These are phyloP conservation scores for Crotalaria pallida DNA, from an alignment of 306 rosid genomes.

Conservation along the genomic window DNA sequence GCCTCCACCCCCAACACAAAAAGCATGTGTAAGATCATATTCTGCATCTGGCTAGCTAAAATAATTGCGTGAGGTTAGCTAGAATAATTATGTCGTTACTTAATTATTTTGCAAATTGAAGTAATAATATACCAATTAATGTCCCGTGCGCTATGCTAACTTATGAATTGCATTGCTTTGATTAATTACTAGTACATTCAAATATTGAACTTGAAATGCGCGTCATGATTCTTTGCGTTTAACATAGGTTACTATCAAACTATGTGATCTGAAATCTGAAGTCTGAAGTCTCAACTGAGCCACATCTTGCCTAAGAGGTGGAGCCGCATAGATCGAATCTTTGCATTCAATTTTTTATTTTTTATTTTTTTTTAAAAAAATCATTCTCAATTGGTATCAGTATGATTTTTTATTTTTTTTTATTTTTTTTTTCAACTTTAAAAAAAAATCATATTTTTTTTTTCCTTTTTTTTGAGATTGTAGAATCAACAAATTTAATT, in stretches of 20 bases:
- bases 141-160: background rate
- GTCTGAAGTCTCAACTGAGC: too few species aligned
- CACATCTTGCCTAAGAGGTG: too few species aligned
- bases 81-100: slow-evolving; percentile 23
- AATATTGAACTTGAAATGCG: background rate
- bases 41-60: slow-evolving; percentile 6
- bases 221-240: background rate
- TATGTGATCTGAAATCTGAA: background rate
- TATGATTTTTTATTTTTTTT: too few species aligned
- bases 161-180: background rate
- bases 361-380: too few species aligned
- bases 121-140: slow-evolving; percentile 14
- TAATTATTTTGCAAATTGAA: slow-evolving; percentile 34
- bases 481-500: too few species aligned
- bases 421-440: too few species aligned
- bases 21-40: slow-evolving; percentile 35
- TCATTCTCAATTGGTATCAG: too few species aligned
- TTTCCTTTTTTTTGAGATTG: too few species aligned
- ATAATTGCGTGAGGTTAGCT: background rate
- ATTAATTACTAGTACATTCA: background rate
- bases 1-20: slow-evolving; percentile 2
- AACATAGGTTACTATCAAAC: background rate
- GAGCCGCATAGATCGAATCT: too few species aligned
- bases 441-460: too few species aligned
- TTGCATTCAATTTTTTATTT: too few species aligned